A percentile compares a stretch with the other conserved stretches of the same genome.
phyloP scores from a whole-genome alignment of 2,329 filamentous ascomycete species.

The Alternaria infectoria region DNA sequence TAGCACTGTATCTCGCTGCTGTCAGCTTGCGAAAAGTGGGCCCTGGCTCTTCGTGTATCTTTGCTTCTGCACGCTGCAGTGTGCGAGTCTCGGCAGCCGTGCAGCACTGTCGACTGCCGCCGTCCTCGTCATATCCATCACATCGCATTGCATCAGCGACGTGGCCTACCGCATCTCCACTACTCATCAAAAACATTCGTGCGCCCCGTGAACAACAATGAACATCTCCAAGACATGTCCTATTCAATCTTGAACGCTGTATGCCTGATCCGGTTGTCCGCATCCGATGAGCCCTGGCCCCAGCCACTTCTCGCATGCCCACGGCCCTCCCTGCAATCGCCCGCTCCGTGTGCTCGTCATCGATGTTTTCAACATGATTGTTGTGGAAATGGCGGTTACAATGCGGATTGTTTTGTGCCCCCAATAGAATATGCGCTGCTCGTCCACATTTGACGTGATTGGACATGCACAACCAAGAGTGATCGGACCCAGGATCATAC shows the following conservation, averaged over 20 bases:
- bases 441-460: conserved; percentile 1
- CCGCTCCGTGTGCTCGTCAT: conserved; percentile 15
- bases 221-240: neutral
- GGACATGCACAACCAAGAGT: conserved; percentile 16
- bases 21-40: conserved; percentile 20
- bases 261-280: conserved; percentile 12
- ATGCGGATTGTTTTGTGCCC: neutral
- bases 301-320: conserved; percentile 12
- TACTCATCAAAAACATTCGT: neutral
- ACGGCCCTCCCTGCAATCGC: neutral
- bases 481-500: conserved; percentile 40
- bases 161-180: neutral
- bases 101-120: conserved; percentile 8
- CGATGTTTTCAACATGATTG: neutral
- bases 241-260: neutral
- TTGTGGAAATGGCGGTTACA: neutral
- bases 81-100: conserved; percentile 8
- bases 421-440: neutral
- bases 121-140: conserved; percentile 8
- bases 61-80: conserved; percentile 18
- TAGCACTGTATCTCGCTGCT: conserved; percentile 22
- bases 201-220: neutral
- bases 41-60: conserved; percentile 16
- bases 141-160: conserved; percentile 8
- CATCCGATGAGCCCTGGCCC: conserved; percentile 15